Evolutionary conservation across 176 grass and related monocot species (phyloP).

Genomic region (Juncus inflexus): DNA sequence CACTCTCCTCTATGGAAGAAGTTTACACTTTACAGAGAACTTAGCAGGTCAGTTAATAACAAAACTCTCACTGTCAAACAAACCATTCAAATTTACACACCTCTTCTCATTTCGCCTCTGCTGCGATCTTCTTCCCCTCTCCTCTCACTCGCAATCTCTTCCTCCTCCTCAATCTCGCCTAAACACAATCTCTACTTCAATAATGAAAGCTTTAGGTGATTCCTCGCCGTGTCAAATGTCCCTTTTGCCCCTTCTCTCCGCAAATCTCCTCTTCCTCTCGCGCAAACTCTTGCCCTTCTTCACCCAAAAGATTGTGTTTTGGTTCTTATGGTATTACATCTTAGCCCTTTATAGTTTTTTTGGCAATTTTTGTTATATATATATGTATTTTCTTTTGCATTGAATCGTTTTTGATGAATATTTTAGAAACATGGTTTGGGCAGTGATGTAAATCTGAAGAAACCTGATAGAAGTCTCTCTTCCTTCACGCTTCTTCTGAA

Average conservation of each 20-base stretch:
- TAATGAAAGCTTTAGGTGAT: constrained; percentile 46
- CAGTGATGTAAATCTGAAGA: constrained; percentile 78
- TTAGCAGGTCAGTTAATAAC: too few species aligned
- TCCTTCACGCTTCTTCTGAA: constrained; percentile 49
- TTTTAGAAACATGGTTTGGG: constrained; percentile 76
- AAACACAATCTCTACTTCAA: constrained; percentile 25
- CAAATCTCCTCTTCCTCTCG: constrained; percentile 50
- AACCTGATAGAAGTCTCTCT: constrained; percentile 52
- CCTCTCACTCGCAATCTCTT: constrained; percentile 11
- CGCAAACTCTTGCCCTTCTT: constrained; percentile 60
- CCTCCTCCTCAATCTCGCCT: constrained; percentile 6
- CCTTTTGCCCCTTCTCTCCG: constrained; percentile 41
- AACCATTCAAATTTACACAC: too few species aligned
- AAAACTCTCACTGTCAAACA: too few species aligned
- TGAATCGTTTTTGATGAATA: constrained; percentile 13
- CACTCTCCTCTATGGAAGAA: too few species aligned
- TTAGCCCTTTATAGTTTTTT: neutral
- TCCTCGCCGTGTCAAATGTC: constrained; percentile 44
- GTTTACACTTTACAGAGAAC: too few species aligned
- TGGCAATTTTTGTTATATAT: neutral
- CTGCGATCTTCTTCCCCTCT: constrained; percentile 45
- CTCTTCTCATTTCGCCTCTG: too few species aligned
- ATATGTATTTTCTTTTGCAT: neutral
- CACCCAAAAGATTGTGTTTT: constrained; percentile 34
- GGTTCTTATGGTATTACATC: constrained; percentile 51